Conservation (phyloP, 2,329 filamentous ascomycete genomes). For the Fusarium virguliforme region DNA sequence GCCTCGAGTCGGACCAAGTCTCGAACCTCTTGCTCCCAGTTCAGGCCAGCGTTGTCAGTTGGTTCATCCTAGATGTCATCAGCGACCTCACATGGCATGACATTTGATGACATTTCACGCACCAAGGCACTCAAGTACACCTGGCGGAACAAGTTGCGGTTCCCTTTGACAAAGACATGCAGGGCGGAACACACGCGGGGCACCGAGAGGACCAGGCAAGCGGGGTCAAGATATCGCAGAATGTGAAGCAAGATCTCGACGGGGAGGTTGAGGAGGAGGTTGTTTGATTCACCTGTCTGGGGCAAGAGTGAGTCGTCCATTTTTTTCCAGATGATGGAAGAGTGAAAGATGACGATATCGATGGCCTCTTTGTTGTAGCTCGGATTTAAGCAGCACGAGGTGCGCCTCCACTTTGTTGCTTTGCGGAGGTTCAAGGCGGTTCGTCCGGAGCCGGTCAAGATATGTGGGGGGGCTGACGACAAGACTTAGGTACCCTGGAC, state of each 20-base stretch:
- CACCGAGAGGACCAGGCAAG: conserved; percentile 68
- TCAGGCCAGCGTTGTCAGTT: conserved; percentile 54
- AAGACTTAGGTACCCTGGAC: not conserved
- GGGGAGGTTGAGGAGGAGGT: conserved; percentile 62
- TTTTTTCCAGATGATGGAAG: not conserved
- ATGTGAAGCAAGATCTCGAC: conserved; percentile 76
- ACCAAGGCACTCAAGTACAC: conserved; percentile 74
- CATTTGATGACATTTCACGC: conserved; percentile 39
- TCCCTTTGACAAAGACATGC: conserved; percentile 69
- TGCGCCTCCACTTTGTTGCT: not conserved
- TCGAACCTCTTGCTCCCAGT: conserved; percentile 63
- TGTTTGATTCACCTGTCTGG: conserved; percentile 17
- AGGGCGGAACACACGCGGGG: conserved; percentile 69
- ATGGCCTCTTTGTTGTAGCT: conserved; percentile 14
- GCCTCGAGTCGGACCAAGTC: conserved; percentile 62
- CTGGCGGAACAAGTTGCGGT: conserved; percentile 73
- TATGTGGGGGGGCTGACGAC: not conserved
- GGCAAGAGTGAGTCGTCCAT: conserved; percentile 24
- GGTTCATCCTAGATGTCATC: conserved; percentile 53
- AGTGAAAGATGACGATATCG: conserved; percentile 39
- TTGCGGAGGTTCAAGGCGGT: conserved; percentile 27
- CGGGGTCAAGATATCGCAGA: conserved; percentile 69
- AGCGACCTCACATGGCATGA: not conserved
- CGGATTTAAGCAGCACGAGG: conserved; percentile 30
- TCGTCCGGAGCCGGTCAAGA: not conserved